Evolutionary conservation across 768 basidiomycete genomes (phyloP).

Genomic region (Suillus weaverae): DNA sequence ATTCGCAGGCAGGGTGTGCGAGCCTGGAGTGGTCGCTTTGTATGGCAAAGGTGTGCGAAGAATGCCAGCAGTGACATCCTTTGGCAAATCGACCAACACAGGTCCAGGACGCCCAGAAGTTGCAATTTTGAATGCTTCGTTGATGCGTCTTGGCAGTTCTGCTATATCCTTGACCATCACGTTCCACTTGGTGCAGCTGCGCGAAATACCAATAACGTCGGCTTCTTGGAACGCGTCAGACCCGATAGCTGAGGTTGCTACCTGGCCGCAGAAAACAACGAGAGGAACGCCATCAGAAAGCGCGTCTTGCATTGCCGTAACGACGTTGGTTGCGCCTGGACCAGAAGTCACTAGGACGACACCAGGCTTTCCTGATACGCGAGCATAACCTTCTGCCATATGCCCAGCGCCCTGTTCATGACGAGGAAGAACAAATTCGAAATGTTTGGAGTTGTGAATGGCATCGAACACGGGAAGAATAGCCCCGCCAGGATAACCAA

Average conservation of each 20-base stretch:
- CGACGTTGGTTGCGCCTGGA: slow-evolving; percentile 95
- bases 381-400: slow-evolving; percentile 98
- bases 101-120: slow-evolving; percentile 96
- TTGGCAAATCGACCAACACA: slow-evolving; percentile 97
- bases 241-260: slow-evolving; percentile 99
- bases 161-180: slow-evolving; percentile 98
- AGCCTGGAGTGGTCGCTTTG: slow-evolving; percentile 84
- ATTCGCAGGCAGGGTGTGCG: slow-evolving; percentile 72
- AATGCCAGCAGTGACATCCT: slow-evolving; percentile 94
- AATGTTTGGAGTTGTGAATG: slow-evolving; percentile 93
- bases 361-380: slow-evolving; percentile 95
- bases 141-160: slow-evolving; percentile 92
- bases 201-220: slow-evolving; percentile 93
- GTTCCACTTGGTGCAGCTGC: slow-evolving; percentile 99
- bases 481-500: slow-evolving; percentile 97
- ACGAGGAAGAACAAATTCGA: slow-evolving; percentile 92
- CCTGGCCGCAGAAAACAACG: slow-evolving; percentile 95
- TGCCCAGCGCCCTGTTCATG: slow-evolving; percentile 99
- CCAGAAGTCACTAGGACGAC: slow-evolving; percentile 98
- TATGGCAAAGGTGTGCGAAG: slow-evolving; percentile 81
- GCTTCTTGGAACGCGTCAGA: slow-evolving; percentile 99
- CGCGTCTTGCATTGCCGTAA: slow-evolving; percentile 98
- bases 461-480: slow-evolving; percentile 99
- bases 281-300: slow-evolving; percentile 91
- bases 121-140: slow-evolving; percentile 99